Evolutionary conservation across 1,139 yeast genomes (phyloP).

Genomic region (Lodderomyces jiufengensis): DNA sequence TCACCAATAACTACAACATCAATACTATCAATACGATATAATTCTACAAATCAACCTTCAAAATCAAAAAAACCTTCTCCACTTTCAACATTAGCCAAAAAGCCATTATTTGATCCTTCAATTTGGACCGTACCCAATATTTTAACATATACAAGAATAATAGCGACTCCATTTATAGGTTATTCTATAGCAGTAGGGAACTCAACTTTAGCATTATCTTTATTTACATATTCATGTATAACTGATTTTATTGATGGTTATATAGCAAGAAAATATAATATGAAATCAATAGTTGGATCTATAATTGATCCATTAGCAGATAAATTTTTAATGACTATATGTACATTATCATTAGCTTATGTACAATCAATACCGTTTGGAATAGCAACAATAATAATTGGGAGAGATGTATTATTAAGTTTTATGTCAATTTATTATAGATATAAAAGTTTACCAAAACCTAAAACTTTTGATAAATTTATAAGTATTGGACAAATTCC

Average conservation of each 20-base stretch:
- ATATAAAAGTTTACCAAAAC: conserved; percentile 69
- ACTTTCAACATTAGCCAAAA: conserved; percentile 1
- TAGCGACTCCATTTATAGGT: conserved; percentile 81
- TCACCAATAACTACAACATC: no score
- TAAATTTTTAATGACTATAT: conserved; percentile 80
- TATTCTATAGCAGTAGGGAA: conserved; percentile 65
- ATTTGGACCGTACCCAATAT: conserved; percentile 71
- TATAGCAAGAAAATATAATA: conserved; percentile 75
- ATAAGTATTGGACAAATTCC: conserved; percentile 54
- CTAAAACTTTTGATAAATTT: conserved; percentile 67
- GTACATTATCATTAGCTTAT: conserved; percentile 73
- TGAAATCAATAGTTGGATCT: conserved; percentile 82
- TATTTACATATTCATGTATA: conserved; percentile 80
- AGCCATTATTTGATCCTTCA: conserved; percentile 6
- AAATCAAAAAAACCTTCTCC: no score
- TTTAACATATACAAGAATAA: conserved; percentile 73
- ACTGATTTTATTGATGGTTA: conserved; percentile 92
- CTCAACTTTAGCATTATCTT: conserved; percentile 57
- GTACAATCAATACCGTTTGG: conserved; percentile 64
- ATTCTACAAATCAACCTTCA: no score
- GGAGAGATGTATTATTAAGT: conserved; percentile 77
- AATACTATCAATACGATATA: no score
- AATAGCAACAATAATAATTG: conserved; percentile 72
- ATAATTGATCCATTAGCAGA: conserved; percentile 96
- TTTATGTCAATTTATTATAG: conserved; percentile 74